Evolutionary conservation across 2,329 filamentous ascomycete genomes (phyloP), one percentile per base, ranked within the genome.

Genomic region (Colletotrichum sidae): DNA sequence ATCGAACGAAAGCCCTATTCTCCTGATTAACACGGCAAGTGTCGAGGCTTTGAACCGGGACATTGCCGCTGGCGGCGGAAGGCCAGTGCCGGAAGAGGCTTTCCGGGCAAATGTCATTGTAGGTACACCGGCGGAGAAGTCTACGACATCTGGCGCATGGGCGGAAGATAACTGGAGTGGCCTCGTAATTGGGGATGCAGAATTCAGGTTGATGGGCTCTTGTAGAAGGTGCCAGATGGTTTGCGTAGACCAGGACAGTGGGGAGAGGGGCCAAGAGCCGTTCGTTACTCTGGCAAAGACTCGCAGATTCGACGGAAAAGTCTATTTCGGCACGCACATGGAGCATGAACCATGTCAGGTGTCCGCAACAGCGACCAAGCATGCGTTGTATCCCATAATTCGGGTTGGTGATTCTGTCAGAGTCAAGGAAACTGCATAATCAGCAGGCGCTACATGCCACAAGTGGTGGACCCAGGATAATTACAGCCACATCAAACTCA

Each of bases 181-280:
- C 13, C 72, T 97, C 45, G 82, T 79, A 8, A 91, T 97, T 62
- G 92, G 91, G 2, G 70, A 76, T 2, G 84, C 90, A 64, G 76
- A 79, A 9, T 92, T 93, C 71, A 83, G 91, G 67, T 87, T 96
- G 72, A 79, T 98, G 5, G 95, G 94, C 0, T 87, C 92, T 3
- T 99, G 96, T 73, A 87, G 93, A 66, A 84, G 96, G 65, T 99
- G 96, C 71, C 94, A 97, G 76, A 98, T 99, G 94, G 91, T 99
- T 9, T 97, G 95, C 74, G 88, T 98, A 50, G 90, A 99, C 73
- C 96, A 97, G 76, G 82, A 88, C 51, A 97, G 91, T 11, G 94
- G 89, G 0, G 84, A 88, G 68, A 92, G 89, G 75, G 88, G 89
- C 68, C 88, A 93, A 68, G 96, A 98, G 76, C 96, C 96, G 0